These are phyloP conservation scores for Echinochloa phyllopogon DNA, from an alignment of 176 grass and related monocot species.

Conservation along the genomic window DNA sequence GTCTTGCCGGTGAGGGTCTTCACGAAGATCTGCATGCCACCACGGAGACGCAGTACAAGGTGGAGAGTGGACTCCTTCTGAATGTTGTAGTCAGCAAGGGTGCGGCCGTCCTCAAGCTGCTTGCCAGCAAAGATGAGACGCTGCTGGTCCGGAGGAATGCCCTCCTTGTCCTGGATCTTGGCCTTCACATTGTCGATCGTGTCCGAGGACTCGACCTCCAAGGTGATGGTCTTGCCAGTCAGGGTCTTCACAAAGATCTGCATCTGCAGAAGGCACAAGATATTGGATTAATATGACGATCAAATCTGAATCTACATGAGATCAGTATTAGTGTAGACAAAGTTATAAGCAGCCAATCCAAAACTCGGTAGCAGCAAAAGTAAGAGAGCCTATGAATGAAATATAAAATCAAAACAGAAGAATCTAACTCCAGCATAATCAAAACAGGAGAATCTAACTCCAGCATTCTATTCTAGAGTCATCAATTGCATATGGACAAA, in stretches of 20 bases:
- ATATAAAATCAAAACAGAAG: no score
- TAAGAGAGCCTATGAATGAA: no score
- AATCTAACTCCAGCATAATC: no score
- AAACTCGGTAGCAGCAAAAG: neutral
- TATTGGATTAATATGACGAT: neutral
- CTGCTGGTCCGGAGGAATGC: slow-evolving; percentile 62
- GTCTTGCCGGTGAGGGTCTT: slow-evolving; percentile 73
- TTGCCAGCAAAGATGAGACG: slow-evolving; percentile 51
- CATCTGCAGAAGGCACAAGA: neutral
- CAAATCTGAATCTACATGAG: neutral
- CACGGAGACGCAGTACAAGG: slow-evolving; percentile 50
- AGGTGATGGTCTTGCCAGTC: slow-evolving; percentile 54
- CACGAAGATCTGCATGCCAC: slow-evolving; percentile 64
- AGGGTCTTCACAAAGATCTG: slow-evolving; percentile 60
- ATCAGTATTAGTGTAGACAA: neutral
- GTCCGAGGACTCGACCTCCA: slow-evolving; percentile 50
- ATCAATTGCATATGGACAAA: no score
- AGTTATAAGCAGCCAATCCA: neutral
- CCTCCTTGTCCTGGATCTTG: slow-evolving; percentile 71
- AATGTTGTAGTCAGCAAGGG: slow-evolving; percentile 61
- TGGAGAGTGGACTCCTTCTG: slow-evolving; percentile 57
- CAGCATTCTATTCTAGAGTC: no score
- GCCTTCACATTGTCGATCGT: slow-evolving; percentile 67
- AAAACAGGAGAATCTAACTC: no score
- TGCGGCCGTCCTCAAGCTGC: slow-evolving; percentile 58